Evolutionary conservation across 1,284 basidiomycete species (phyloP).

Genomic region (Trichosporon ovoides): DNA sequence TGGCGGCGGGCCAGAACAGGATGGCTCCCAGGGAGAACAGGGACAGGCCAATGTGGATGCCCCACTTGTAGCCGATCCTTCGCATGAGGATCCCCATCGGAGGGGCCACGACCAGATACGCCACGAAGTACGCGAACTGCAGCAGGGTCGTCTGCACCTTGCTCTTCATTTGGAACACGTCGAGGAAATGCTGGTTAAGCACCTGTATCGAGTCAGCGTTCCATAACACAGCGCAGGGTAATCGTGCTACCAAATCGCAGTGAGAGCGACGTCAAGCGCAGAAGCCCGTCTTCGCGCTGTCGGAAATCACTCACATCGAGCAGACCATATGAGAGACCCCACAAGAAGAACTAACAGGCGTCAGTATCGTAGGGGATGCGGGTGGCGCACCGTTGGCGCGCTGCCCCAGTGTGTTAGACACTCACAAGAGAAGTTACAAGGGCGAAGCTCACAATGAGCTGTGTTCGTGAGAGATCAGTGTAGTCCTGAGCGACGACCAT

Average conservation of each 20-base stretch:
- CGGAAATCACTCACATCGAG: slow-evolving; percentile 18
- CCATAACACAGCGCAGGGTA: too few species aligned
- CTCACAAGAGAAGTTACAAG: too few species aligned
- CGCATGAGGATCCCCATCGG: slow-evolving; percentile 36
- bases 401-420: too few species aligned
- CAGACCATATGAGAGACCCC: slow-evolving; percentile 31
- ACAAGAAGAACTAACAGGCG: slow-evolving; percentile 19
- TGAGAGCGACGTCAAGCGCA: too few species aligned
- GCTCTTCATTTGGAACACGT: slow-evolving; percentile 19
- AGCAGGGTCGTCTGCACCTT: slow-evolving; percentile 29
- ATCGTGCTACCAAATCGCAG: too few species aligned
- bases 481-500: too few species aligned
- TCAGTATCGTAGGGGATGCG: too few species aligned
- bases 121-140: slow-evolving; percentile 36
- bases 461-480: too few species aligned
- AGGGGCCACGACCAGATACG: slow-evolving; percentile 27
- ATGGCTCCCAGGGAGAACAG: slow-evolving; percentile 29
- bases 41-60: slow-evolving; percentile 34
- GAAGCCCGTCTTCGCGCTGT: too few species aligned
- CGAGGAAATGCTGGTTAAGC: slow-evolving; percentile 15
- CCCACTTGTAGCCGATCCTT: slow-evolving; percentile 32
- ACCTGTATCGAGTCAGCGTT: background rate
- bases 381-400: too few species aligned
- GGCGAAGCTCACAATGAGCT: too few species aligned
- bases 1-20: slow-evolving; percentile 37